Evolutionary conservation across 352 stramenopile species (phyloP).

Genomic region (Globisporangium emineosum): DNA sequence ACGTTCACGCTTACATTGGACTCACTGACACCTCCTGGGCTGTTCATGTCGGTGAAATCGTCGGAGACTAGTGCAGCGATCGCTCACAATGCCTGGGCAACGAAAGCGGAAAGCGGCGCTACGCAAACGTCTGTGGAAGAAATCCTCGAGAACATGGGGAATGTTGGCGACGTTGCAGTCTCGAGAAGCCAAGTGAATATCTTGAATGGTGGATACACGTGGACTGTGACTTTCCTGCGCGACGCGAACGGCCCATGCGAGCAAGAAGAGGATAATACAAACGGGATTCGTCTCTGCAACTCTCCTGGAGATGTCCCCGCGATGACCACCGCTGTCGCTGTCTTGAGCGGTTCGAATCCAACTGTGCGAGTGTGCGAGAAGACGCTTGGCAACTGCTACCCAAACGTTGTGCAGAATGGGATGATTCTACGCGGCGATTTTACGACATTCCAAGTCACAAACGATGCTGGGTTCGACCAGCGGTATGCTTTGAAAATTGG

Average conservation of each 20-base stretch:
- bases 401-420: constrained; percentile 39
- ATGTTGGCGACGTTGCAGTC: constrained; percentile 93
- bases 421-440: constrained; percentile 88
- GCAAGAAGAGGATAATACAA: constrained; percentile 47
- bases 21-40: constrained; percentile 41
- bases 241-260: constrained; percentile 72
- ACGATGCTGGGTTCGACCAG: constrained; percentile 55
- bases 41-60: constrained; percentile 66
- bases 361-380: constrained; percentile 29
- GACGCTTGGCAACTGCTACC: constrained; percentile 20
- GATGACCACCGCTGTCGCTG: constrained; percentile 38
- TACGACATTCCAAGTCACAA: constrained; percentile 79
- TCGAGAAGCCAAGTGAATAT: constrained; percentile 81
- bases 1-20: constrained; percentile 91
- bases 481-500: constrained; percentile 39
- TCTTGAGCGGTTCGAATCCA: constrained; percentile 34
- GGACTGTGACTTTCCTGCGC: constrained; percentile 94
- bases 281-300: constrained; percentile 85
- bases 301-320: constrained; percentile 90
- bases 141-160: constrained; percentile 92
- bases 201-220: constrained; percentile 91
- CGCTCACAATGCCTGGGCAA: constrained; percentile 91
- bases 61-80: constrained; percentile 78
- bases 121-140: constrained; percentile 94
- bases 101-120: constrained; percentile 82